Evolutionary conservation across 805 yeast genomes (phyloP), one percentile per base, ranked within the genome.

Genomic region (Vanderwaltozyma yarrowii): DNA sequence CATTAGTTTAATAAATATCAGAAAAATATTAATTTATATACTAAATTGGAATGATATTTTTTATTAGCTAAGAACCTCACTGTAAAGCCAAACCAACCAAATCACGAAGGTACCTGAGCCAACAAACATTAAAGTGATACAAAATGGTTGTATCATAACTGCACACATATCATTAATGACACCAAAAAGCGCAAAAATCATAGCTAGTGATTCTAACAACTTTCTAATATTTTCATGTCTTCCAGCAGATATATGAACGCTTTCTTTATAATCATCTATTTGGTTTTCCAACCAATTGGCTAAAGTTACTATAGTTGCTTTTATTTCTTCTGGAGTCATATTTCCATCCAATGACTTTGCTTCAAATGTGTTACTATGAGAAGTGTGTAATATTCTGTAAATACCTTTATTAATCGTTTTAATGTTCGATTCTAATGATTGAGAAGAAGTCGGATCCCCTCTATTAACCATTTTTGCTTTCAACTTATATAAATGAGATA

Each of bases 1-100:
- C n/a, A n/a, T n/a, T n/a, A n/a, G n/a, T n/a, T n/a, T n/a, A n/a
- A n/a, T n/a, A n/a, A n/a, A n/a, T n/a, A n/a, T n/a, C n/a, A n/a
- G n/a, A n/a, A n/a, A n/a, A n/a, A n/a, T n/a, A n/a, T n/a, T n/a
- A n/a, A n/a, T n/a, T n/a, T n/a, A n/a, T n/a, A n/a, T n/a, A n/a
- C n/a, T n/a, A n/a, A n/a, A n/a, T n/a, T n/a, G n/a, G n/a, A n/a
- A n/a, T n/a, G n/a, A n/a, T n/a, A n/a, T 24, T 24, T 5, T 4
- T 10, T 24, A 8, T 24, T 5, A 4, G 11, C 27, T 12, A 10
- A 24, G n/a, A 8, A 24, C n/a, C 11, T 34, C 38, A n/a, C 29
- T 29, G 17, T 23, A 35, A 18, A 35, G 13, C 38, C 38, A 35
- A 13, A 33, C 33, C 7, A 35, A 23, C 38, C 38, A 35, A n/a